Evolutionary conservation across 2,329 filamentous ascomycete genomes (phyloP).

Genomic region (Botrytis sinoallii): DNA sequence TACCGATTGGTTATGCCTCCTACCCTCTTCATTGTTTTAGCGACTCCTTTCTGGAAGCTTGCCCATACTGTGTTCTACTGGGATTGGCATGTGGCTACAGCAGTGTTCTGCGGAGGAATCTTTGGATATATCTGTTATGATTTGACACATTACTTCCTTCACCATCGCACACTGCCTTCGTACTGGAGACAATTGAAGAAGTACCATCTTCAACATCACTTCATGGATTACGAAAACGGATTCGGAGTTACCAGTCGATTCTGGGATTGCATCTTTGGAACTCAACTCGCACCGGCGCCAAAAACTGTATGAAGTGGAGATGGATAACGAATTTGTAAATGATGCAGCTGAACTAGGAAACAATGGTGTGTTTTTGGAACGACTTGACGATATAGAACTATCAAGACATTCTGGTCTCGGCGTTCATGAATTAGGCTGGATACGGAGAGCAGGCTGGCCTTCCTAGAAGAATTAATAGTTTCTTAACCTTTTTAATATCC

Average conservation of each 20-base stretch:
- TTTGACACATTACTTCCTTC: constrained; percentile 96
- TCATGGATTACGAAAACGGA: constrained; percentile 95
- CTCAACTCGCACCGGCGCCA: constrained; percentile 57
- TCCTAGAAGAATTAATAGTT: constrained; percentile 22
- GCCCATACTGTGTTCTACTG: constrained; percentile 79
- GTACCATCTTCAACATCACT: constrained; percentile 95
- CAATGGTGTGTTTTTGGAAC: constrained; percentile 14
- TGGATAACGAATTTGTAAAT: constrained; percentile 12
- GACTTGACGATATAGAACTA: constrained; percentile 30
- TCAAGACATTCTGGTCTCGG: constrained; percentile 10
- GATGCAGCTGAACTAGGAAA: background rate
- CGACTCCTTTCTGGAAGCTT: constrained; percentile 87
- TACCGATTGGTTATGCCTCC: constrained; percentile 97
- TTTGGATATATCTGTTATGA: constrained; percentile 98
- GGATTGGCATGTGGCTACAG: constrained; percentile 77
- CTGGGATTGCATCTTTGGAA: constrained; percentile 93
- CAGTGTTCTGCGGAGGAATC: constrained; percentile 83
- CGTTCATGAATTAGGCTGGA: constrained; percentile 6
- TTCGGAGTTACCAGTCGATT: constrained; percentile 96
- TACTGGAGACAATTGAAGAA: constrained; percentile 95
- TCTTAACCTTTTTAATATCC: constrained; percentile 23
- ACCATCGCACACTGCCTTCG: constrained; percentile 85
- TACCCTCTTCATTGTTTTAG: constrained; percentile 77
- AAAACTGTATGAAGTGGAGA: constrained; percentile 26
- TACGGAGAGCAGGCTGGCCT: constrained; percentile 12